Percentiles rank a stretch among this genome's conserved stretches.
These are phyloP conservation scores for Diaporthe sp. DNA, from an alignment of 2,329 filamentous ascomycete species.

Conservation along the genomic window DNA sequence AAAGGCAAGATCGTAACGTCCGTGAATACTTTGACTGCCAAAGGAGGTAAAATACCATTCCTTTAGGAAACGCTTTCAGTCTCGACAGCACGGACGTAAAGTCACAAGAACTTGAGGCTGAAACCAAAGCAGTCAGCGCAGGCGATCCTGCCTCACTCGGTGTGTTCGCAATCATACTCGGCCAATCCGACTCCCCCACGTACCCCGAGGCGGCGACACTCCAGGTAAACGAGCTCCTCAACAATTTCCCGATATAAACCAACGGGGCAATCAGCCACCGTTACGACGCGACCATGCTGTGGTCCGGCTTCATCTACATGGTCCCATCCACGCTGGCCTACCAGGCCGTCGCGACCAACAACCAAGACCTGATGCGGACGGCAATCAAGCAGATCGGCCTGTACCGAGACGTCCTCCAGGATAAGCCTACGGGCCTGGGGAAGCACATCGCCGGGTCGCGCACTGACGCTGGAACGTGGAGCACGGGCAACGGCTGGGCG, in stretches of 20 bases:
- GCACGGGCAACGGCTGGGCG: neutral
- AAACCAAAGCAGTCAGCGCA: neutral
- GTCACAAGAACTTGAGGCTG: too few species aligned
- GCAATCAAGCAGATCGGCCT: neutral
- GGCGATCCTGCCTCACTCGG: neutral
- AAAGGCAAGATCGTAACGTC: neutral
- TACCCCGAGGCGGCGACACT: neutral
- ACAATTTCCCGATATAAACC: neutral
- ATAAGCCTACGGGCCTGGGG: neutral
- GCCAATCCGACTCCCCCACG: neutral
- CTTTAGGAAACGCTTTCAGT: too few species aligned
- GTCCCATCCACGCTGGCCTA: neutral
- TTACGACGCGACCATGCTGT: neutral
- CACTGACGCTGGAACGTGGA: neutral
- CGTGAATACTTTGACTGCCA: neutral
- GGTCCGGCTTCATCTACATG: constrained; percentile 1
- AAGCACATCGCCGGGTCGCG: neutral
- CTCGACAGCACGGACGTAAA: too few species aligned
- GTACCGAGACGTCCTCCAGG: neutral
- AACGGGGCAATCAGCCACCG: constrained; percentile 4
- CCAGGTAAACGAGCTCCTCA: neutral
- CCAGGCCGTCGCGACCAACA: neutral
- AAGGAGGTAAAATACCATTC: neutral
- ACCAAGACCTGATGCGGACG: neutral
- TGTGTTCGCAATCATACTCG: neutral